These are phyloP conservation scores for Penicillium mononematosum DNA, from an alignment of 495 filamentous ascomycete genomes.

Conservation along the genomic window DNA sequence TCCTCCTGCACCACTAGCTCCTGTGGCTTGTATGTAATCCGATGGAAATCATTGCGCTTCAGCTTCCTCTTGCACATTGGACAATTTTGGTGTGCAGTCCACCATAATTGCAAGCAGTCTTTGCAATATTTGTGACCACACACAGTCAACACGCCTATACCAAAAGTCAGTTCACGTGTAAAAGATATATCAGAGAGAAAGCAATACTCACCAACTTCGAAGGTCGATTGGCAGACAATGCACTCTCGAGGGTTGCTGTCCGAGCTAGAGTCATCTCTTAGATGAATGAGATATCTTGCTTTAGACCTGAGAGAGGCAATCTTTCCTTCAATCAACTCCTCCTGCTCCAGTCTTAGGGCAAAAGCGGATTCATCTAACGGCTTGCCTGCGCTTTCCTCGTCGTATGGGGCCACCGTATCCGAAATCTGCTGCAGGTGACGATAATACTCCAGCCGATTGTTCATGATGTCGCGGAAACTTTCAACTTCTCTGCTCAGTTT, in stretches of 20 bases:
- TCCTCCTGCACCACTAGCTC: conserved; percentile 71
- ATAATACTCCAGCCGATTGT: conserved; percentile 82
- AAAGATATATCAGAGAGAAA: neutral
- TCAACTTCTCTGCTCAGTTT: conserved; percentile 71
- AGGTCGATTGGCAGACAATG: conserved; percentile 72
- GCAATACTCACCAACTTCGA: conserved; percentile 62
- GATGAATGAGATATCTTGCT: conserved; percentile 66
- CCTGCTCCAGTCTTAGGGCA: conserved; percentile 37
- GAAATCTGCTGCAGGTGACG: conserved; percentile 85
- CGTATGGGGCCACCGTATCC: conserved; percentile 74
- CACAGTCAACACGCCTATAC: conserved; percentile 65
- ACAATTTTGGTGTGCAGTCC: conserved; percentile 60
- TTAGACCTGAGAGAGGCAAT: conserved; percentile 64
- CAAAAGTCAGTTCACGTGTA: conserved; percentile 10
- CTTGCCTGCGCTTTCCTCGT: conserved; percentile 52
- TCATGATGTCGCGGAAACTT: conserved; percentile 72
- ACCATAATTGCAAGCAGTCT: conserved; percentile 79
- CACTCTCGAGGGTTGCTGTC: conserved; percentile 61
- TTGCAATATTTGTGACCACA: conserved; percentile 92
- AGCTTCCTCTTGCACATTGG: conserved; percentile 75
- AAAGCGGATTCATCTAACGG: conserved; percentile 43
- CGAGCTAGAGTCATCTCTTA: conserved; percentile 56
- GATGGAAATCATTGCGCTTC: conserved; percentile 62
- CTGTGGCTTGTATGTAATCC: conserved; percentile 80
- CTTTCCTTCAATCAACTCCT: conserved; percentile 50